A percentile compares a stretch with the other conserved stretches of the same genome.
Conservation (phyloP, 2,329 filamentous ascomycete genomes). For the Colletotrichum cuscutae region DNA sequence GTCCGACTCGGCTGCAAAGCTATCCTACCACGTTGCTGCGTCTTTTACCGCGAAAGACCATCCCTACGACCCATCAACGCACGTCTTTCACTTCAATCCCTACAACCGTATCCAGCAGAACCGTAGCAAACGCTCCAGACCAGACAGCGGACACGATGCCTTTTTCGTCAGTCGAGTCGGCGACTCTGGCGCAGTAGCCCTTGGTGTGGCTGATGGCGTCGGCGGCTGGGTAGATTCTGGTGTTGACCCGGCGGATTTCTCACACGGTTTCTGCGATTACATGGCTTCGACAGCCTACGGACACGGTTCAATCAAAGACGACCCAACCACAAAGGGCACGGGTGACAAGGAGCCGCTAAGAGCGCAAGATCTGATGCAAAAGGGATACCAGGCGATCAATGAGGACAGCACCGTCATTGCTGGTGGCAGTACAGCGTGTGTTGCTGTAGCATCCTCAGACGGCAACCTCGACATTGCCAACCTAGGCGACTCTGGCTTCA, state of each 20-base stretch:
- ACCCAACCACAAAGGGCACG: slow-evolving; percentile 21
- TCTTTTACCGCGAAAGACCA: slow-evolving; percentile 80
- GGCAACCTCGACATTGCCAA: slow-evolving; percentile 90
- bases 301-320: slow-evolving; percentile 52
- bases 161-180: slow-evolving; percentile 92
- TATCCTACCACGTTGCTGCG: slow-evolving; percentile 78
- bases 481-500: slow-evolving; percentile 92
- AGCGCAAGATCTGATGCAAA: slow-evolving; percentile 72
- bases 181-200: slow-evolving; percentile 75
- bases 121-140: slow-evolving; percentile 68
- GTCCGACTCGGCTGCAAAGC: slow-evolving; percentile 39
- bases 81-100: slow-evolving; percentile 79
- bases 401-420: slow-evolving; percentile 78
- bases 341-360: slow-evolving; percentile 20
- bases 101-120: slow-evolving; percentile 67
- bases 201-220: slow-evolving; percentile 94
- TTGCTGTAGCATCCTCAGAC: slow-evolving; percentile 79
- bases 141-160: slow-evolving; percentile 90
- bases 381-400: slow-evolving; percentile 85
- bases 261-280: slow-evolving; percentile 90
- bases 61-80: slow-evolving; percentile 73
- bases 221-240: slow-evolving; percentile 95
- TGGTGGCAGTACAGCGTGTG: slow-evolving; percentile 90
- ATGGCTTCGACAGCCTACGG: slow-evolving; percentile 83
- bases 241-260: slow-evolving; percentile 94